Evolutionary conservation across 257 asterid species (phyloP).

Genomic region (Verbena officinalis): DNA sequence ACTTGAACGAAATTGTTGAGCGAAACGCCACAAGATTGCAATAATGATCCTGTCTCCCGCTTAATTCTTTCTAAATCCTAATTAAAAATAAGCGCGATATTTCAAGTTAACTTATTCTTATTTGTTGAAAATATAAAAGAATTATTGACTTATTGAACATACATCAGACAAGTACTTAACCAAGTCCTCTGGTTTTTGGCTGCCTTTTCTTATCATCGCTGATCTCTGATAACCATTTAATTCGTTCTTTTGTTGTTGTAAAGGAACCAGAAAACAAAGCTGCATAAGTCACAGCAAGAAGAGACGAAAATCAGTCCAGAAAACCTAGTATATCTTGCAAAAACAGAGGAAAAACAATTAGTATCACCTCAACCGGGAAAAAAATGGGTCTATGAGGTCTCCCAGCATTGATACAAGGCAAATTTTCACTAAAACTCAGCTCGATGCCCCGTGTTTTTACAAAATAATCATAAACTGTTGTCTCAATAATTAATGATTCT

Average conservation of each 20-base stretch:
- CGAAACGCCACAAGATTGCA: conserved; percentile 49
- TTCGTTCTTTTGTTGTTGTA: conserved; percentile 45
- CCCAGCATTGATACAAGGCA: conserved; percentile 62
- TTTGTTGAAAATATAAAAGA: background rate
- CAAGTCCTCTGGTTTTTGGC: conserved; percentile 52
- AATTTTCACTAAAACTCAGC: conserved; percentile 44
- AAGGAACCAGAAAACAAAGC: conserved; percentile 54
- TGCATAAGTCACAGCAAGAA: conserved; percentile 22
- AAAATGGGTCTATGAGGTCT: conserved; percentile 33
- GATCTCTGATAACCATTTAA: conserved; percentile 41
- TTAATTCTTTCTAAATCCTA: conserved; percentile 39
- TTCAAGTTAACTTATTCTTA: conserved; percentile 15
- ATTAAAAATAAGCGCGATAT: background rate
- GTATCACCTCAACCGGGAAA: conserved; percentile 54
- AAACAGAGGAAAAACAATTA: background rate
- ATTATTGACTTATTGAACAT: conserved; percentile 2
- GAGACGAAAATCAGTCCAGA: background rate
- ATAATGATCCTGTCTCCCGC: conserved; percentile 41
- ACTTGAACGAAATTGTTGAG: conserved; percentile 39
- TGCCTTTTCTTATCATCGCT: conserved; percentile 38
- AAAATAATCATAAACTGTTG: conserved; percentile 56
- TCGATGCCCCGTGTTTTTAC: conserved; percentile 39
- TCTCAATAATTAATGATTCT: conserved; percentile 31
- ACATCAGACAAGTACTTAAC: conserved; percentile 44
- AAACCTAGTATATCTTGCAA: background rate